Evolutionary conservation across 164 flowering plant genomes (phyloP).

Genomic region (Dillenia suffruticosa): DNA sequence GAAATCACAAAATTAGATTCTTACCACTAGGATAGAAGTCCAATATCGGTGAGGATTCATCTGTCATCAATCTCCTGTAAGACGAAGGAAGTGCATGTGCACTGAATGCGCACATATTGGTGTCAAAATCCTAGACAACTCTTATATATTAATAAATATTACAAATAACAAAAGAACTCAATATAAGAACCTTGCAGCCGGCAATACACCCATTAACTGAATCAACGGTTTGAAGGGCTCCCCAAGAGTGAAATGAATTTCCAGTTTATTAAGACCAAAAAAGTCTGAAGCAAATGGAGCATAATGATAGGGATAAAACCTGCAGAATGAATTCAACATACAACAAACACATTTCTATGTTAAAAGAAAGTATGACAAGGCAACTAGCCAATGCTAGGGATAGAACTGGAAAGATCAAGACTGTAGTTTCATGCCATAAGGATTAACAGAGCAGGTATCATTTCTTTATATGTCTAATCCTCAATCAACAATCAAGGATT

Average conservation of each 20-base stretch:
- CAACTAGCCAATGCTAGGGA: too few species aligned
- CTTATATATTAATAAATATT: neutral
- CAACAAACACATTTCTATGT: neutral
- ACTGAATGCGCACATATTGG: slow-evolving; percentile 24
- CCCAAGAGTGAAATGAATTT: slow-evolving; percentile 43
- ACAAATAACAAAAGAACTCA: neutral
- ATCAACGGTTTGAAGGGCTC: slow-evolving; percentile 61
- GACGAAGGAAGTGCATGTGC: slow-evolving; percentile 54
- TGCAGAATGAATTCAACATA: slow-evolving; percentile 10
- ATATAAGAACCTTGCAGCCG: slow-evolving; percentile 53
- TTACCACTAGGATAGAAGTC: slow-evolving; percentile 62
- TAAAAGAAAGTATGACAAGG: too few species aligned
- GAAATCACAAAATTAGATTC: neutral
- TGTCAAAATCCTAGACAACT: neutral
- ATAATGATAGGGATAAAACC: slow-evolving; percentile 74
- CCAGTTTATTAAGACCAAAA: slow-evolving; percentile 28
- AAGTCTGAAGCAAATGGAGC: slow-evolving; percentile 74
- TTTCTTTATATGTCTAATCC: too few species aligned
- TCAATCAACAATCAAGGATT: too few species aligned
- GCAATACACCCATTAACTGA: slow-evolving; percentile 59
- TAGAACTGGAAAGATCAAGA: too few species aligned
- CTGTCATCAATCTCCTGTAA: slow-evolving; percentile 54
- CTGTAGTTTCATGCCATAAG: too few species aligned
- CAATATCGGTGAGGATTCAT: slow-evolving; percentile 40
- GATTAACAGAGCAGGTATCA: too few species aligned